phyloP scores from a whole-genome alignment of 345 rosid genomes.

The Ceriops zippeliana region DNA sequence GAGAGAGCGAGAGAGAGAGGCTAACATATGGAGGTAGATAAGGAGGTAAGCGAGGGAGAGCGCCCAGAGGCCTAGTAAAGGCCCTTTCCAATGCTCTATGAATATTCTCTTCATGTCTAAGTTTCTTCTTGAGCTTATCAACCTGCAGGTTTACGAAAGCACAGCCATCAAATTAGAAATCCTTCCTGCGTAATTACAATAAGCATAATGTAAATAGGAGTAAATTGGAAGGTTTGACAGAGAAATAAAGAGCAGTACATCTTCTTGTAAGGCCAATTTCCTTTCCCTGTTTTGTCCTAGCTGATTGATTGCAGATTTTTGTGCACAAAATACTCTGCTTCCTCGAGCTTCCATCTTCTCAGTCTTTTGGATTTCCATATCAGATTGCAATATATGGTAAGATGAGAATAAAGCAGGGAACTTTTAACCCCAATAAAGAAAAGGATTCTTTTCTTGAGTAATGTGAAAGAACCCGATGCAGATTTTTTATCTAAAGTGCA shows the following conservation, averaged over 20 bases:
- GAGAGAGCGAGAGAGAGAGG: constrained; percentile 13
- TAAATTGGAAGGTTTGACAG: not conserved
- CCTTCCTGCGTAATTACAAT: not conserved
- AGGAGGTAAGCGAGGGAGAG: constrained; percentile 91
- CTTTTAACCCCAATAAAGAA: not conserved
- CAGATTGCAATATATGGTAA: constrained; percentile 9
- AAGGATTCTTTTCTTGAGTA: constrained; percentile 53
- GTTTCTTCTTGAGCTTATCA: constrained; percentile 78
- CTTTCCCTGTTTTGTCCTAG: constrained; percentile 69
- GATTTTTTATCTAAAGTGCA: constrained; percentile 51
- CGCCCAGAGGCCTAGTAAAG: constrained; percentile 81
- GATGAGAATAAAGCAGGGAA: constrained; percentile 4
- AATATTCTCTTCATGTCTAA: constrained; percentile 74
- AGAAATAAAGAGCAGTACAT: constrained; percentile 43
- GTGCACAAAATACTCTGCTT: constrained; percentile 35
- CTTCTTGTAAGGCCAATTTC: constrained; percentile 75
- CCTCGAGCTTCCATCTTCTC: constrained; percentile 52
- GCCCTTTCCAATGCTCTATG: constrained; percentile 90
- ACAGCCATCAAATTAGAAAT: constrained; percentile 11
- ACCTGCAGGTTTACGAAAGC: constrained; percentile 43
- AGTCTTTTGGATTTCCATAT: constrained; percentile 38
- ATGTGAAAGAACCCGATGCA: constrained; percentile 47
- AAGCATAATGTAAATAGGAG: not conserved
- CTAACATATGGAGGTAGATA: constrained; percentile 80
- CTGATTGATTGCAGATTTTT: constrained; percentile 44